phyloP scores from a whole-genome alignment of 1,284 basidiomycete species.

The Leccinum pallidistipes region DNA sequence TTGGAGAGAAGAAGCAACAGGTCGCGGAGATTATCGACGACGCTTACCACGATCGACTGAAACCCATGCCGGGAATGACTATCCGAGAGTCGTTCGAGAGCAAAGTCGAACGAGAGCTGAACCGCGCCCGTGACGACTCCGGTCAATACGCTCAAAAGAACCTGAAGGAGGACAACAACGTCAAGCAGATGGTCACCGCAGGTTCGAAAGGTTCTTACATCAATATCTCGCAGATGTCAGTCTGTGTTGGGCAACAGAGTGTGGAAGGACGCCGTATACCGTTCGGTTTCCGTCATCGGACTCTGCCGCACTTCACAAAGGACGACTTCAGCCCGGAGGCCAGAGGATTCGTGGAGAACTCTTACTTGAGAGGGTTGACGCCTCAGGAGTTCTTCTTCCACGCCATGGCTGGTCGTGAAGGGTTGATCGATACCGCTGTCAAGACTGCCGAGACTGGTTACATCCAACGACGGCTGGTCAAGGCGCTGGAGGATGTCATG shows the following conservation, averaged over 20 bases:
- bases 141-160: conserved; percentile 96
- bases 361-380: conserved; percentile 96
- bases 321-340: conserved; percentile 99
- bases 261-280: conserved; percentile 99
- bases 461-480: conserved; percentile 97
- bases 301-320: conserved; percentile 97
- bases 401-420: conserved; percentile 99
- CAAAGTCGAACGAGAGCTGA: conserved; percentile 88
- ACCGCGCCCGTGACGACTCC: conserved; percentile 93
- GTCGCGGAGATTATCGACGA: conserved; percentile 74
- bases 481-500: conserved; percentile 97
- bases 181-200: conserved; percentile 99
- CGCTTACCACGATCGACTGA: conserved; percentile 82
- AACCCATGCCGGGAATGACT: conserved; percentile 95
- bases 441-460: conserved; percentile 99
- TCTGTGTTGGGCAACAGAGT: conserved; percentile 97
- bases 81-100: conserved; percentile 99
- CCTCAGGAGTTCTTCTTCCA: conserved; percentile 99
- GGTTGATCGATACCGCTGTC: conserved; percentile 98
- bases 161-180: conserved; percentile 98
- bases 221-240: conserved; percentile 99
- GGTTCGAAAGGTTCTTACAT: conserved; percentile 99
- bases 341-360: conserved; percentile 99
- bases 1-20: conserved; percentile 78
- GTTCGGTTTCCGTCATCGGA: conserved; percentile 97